Conservation (phyloP, 768 basidiomycete species). For the Serendipita sp. region DNA sequence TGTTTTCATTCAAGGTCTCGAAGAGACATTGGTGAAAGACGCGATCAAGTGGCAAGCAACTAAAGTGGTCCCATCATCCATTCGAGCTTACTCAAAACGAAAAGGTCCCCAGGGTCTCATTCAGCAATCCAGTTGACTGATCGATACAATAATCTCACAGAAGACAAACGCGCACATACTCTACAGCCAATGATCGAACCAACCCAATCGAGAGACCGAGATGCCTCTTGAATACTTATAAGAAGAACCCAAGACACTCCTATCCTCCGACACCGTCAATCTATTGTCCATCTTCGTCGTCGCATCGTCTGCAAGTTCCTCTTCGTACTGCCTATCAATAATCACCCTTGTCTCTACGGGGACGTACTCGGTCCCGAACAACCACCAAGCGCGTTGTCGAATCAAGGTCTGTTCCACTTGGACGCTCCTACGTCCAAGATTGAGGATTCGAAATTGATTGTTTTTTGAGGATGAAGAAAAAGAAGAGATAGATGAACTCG, state of each 20-base stretch:
- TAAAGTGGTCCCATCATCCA: no score
- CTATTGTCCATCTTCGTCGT: not conserved
- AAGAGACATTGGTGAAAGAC: conserved; percentile 73
- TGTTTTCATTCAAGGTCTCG: conserved; percentile 86
- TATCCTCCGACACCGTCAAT: not conserved
- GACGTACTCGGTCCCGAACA: not conserved
- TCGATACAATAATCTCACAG: no score
- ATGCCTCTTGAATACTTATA: not conserved
- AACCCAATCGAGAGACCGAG: not conserved
- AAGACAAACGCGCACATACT: not conserved
- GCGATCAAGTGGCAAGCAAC: conserved; percentile 45
- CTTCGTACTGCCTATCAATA: not conserved
- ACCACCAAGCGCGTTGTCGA: not conserved
- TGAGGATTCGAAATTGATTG: not conserved
- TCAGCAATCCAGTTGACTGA: no score
- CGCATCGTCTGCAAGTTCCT: not conserved
- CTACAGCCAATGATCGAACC: not conserved
- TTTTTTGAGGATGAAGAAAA: not conserved
- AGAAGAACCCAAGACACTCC: not conserved
- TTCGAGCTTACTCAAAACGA: no score
- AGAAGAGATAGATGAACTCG: not conserved
- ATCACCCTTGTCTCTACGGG: not conserved
- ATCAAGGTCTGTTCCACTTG: not conserved
- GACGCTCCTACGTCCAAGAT: not conserved
- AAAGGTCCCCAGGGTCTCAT: no score